Percentiles rank a stretch among this genome's conserved stretches.
These are phyloP conservation scores for Mortierella polycephala DNA, from an alignment of 371 early-diverging fungal genomes.

Conservation along the genomic window DNA sequence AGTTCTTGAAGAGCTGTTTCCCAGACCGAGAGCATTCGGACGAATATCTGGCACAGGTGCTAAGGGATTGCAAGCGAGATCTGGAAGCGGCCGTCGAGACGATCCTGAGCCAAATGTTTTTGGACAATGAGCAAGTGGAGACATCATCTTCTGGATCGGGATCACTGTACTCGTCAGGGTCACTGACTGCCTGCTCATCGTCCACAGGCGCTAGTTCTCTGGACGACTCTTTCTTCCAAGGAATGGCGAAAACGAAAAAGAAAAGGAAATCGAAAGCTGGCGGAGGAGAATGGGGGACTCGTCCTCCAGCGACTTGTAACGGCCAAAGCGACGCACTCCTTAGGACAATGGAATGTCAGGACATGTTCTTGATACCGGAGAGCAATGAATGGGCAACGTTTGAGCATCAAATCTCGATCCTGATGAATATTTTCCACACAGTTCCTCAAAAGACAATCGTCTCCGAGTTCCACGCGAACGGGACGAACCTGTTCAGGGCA, in stretches of 20 bases:
- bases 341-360: slow-evolving; percentile 32
- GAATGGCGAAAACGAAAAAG: slow-evolving; percentile 15
- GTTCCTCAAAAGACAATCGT: slow-evolving; percentile 41
- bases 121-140: slow-evolving; percentile 52
- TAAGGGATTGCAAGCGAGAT: slow-evolving; percentile 34
- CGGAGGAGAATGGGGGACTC: slow-evolving; percentile 20
- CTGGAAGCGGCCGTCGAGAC: slow-evolving; percentile 39
- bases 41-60: slow-evolving; percentile 33
- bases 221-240: slow-evolving; percentile 43
- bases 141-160: slow-evolving; percentile 47
- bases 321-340: slow-evolving; percentile 22
- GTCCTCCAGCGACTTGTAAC: slow-evolving; percentile 1
- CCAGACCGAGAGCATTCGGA: slow-evolving; percentile 43
- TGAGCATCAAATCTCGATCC: slow-evolving; percentile 44
- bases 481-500: slow-evolving; percentile 37
- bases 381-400: slow-evolving; percentile 53
- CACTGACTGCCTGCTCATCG: slow-evolving; percentile 1
- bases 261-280: slow-evolving; percentile 5
- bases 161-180: slow-evolving; percentile 23
- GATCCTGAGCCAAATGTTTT: slow-evolving; percentile 51
- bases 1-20: slow-evolving; percentile 49
- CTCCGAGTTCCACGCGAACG: slow-evolving; percentile 45
- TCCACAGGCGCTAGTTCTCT: slow-evolving; percentile 18
- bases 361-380: slow-evolving; percentile 44
- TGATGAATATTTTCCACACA: slow-evolving; percentile 45